phyloP scores from a whole-genome alignment of 805 yeast genomes.

The Torulaspora gathmanii region DNA sequence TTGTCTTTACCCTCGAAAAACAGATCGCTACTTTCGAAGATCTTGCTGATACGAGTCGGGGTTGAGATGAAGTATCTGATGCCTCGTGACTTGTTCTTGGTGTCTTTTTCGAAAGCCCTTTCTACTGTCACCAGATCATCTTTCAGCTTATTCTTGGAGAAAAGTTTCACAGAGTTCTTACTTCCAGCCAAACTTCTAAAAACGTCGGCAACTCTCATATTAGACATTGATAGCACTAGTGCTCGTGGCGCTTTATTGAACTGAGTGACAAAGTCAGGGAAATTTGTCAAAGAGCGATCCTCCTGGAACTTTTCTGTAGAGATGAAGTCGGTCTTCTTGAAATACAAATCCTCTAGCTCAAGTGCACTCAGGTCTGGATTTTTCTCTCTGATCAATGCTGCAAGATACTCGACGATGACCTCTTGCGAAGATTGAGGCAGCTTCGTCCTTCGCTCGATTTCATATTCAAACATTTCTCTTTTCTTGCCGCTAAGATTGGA shows the following conservation, averaged over 20 bases:
- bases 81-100: constrained; percentile 15
- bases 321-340: constrained; percentile 52
- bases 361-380: constrained; percentile 67
- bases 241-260: constrained; percentile 46
- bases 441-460: constrained; percentile 50
- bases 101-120: constrained; percentile 16
- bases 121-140: constrained; percentile 47
- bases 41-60: constrained; percentile 32
- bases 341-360: constrained; percentile 64
- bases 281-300: constrained; percentile 51
- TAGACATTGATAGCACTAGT: constrained; percentile 62
- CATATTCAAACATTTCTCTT: constrained; percentile 61
- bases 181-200: constrained; percentile 55
- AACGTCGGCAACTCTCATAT: constrained; percentile 82
- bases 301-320: constrained; percentile 57
- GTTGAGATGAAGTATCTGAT: constrained; percentile 31
- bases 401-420: constrained; percentile 62
- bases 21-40: constrained; percentile 25
- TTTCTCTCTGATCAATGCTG: constrained; percentile 52
- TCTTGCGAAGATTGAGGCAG: constrained; percentile 55
- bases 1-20: constrained; percentile 36
- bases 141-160: constrained; percentile 66
- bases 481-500: constrained; percentile 58
- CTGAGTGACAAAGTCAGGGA: constrained; percentile 49
- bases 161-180: constrained; percentile 61